phyloP scores from a whole-genome alignment of 495 filamentous ascomycete genomes.

The Lindgomyces ingoldianus region DNA sequence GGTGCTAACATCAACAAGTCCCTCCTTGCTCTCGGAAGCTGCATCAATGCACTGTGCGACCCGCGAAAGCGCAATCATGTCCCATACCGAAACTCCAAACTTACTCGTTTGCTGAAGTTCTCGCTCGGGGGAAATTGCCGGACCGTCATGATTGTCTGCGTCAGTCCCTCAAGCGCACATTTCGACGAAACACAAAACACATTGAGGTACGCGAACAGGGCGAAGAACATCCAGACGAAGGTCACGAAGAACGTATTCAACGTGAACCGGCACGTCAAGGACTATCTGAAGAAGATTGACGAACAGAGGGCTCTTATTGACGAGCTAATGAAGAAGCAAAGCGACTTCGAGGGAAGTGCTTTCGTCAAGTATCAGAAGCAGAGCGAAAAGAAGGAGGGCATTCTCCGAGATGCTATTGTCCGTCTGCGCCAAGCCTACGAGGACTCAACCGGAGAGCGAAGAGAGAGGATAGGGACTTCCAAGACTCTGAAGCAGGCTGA shows the following conservation, averaged over 20 bases:
- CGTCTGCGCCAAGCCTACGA: constrained; percentile 84
- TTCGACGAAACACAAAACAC: constrained; percentile 99
- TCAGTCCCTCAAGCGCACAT: constrained; percentile 93
- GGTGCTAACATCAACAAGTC: constrained; percentile 99
- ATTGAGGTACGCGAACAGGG: constrained; percentile 92
- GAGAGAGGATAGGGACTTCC: constrained; percentile 76
- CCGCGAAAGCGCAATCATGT: constrained; percentile 90
- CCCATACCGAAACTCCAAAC: constrained; percentile 95
- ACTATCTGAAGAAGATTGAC: constrained; percentile 96
- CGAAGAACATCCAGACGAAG: constrained; percentile 99
- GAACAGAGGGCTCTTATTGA: constrained; percentile 93
- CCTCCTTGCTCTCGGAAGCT: constrained; percentile 89
- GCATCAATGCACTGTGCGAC: constrained; percentile 98
- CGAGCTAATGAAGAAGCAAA: constrained; percentile 88
- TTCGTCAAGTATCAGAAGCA: constrained; percentile 90
- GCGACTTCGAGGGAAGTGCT: constrained; percentile 80
- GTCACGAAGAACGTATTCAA: constrained; percentile 98
- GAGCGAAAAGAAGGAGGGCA: constrained; percentile 74
- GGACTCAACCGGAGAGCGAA: constrained; percentile 72
- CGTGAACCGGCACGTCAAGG: constrained; percentile 98
- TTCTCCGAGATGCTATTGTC: constrained; percentile 77
- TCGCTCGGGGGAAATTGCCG: constrained; percentile 96
- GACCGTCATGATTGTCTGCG: constrained; percentile 99
- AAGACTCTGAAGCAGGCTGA: constrained; percentile 83
- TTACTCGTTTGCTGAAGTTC: constrained; percentile 95